Evolutionary conservation across 257 asterid genomes (phyloP), one percentile per base, ranked within the genome.

Genomic region (Voacanga thouarsii): DNA sequence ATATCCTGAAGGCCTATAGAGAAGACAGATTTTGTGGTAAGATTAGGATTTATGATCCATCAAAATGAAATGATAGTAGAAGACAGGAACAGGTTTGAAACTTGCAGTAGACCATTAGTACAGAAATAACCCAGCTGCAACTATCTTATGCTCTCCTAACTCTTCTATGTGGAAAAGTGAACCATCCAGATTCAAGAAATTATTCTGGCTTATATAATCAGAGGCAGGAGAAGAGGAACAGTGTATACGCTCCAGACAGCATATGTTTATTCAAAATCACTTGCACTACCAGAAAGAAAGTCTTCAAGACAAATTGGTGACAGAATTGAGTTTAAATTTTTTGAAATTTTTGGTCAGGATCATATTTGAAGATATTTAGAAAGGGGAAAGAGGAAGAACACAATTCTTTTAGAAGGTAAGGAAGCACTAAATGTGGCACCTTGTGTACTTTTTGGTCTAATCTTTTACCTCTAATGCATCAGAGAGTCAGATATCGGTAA

Each of bases 1-100:
- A 81, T 78, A 82, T 88, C 80, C 97, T 89, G 75, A 93, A 93
- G 80, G 93, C 98, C 99, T 95, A 83, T 23, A 78, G 77, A 70
- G 80, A 82, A 80, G 57, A n/a, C 23, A 79, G 64, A 76, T 51
- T 43, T 67, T 21, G 53, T 41, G 2, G 49, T 78, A 53, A 65
- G 72, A 57, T 69, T 80, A 26, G 79, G 12, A 63, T 39, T 39
- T 26, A 43, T 16, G 12, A 53, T 33, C 37, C 21, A 39, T 24
- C 16, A 37, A n/a, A 21, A 30, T 59, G 41, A 41, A 28, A 41
- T n/a, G 51, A 11, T 7, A 12, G 70, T 23, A 26, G 9, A 69
- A 56, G 12, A 77, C 16, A 26, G 73, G 47, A 76, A 76, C 47
- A 37, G 72, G 24, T 65, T 39, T 44, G 45, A 28, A 67, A 70